These are phyloP conservation scores for Zoysia matrella DNA, from an alignment of 202 grass and related monocot genomes.

Conservation along the genomic window DNA sequence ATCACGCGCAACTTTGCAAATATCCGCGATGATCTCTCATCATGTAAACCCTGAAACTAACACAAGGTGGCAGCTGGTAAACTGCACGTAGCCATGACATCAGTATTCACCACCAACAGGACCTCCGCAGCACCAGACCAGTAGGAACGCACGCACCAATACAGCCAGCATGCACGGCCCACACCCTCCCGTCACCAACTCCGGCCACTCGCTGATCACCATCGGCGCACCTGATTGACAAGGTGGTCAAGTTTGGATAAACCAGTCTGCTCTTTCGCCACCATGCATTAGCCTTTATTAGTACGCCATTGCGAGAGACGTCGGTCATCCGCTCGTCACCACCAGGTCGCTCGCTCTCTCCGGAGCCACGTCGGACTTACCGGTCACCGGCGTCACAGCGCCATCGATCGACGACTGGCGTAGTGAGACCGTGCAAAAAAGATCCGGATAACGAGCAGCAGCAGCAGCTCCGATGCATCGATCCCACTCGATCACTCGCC, in stretches of 20 bases:
- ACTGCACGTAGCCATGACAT: not conserved
- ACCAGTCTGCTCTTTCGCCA: not conserved
- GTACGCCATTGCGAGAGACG: too few species aligned
- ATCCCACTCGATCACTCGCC: too few species aligned
- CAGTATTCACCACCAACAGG: not conserved
- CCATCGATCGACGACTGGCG: not conserved
- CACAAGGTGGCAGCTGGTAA: too few species aligned
- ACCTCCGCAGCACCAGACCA: not conserved
- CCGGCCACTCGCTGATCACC: not conserved
- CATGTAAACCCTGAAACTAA: too few species aligned
- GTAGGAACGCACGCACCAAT: constrained; percentile 9
- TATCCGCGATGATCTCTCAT: not conserved
- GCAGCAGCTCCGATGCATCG: too few species aligned
- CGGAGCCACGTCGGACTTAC: not conserved
- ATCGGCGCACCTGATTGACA: not conserved
- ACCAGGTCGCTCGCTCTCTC: not conserved
- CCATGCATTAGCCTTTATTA: too few species aligned
- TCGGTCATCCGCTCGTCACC: not conserved
- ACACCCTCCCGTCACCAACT: not conserved
- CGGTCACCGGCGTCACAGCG: not conserved
- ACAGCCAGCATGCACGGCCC: not conserved
- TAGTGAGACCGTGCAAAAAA: not conserved
- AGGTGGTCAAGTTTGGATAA: constrained; percentile 21
- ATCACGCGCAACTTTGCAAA: not conserved
- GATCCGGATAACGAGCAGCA: not conserved